Base-by-base conservation (phyloP, 768 basidiomycete species). In the Boletus tylopilopsis region DNA sequence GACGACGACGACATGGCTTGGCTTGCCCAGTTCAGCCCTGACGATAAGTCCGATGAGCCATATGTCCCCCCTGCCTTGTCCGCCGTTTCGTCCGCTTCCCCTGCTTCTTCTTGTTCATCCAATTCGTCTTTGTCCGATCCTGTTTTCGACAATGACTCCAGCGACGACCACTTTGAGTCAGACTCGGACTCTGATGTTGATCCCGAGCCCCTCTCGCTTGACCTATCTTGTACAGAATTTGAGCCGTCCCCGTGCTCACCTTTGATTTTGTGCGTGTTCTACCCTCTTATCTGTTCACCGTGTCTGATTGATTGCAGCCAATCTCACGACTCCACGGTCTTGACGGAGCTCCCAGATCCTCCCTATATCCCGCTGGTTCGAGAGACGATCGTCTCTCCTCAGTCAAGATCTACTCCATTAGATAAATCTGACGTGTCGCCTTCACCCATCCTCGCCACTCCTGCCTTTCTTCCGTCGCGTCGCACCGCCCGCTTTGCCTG, bases 1-100 rank as follows among this genome's bases (percentile, higher is more conserved):
- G 67, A 69, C 11, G 68, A 68, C 21, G 66, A 68, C 34, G 66
- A 69, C 45, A 55, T 64, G 54, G 64, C 66, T 37, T 68, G 67
- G 67, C 66, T 68, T 15, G 68, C 67, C 18, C 66, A 70, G 54
- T 68, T 50, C 43, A 68, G 62, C 19, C 64, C 64, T 25, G 68
- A 70, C 29, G 66, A 68, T 44, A 68, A 69, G 52, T 55, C 51
- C 7, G 59, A 64, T 50, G 58, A 61, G 23, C 60, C 52, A 44
- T 68, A 58, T 44, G 35, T 57, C 8, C 57, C 63, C 29, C 52
- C 63, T 29, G 33, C 49, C 46, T 50, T 65, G 45, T 68, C 64
- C 18, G 36, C 55, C 27, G 54, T 68, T 27, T 64, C 67, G 45
- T 69, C 68, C 4, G 55, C 50, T 16, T 67, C 67, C 18, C 51